Conservation (phyloP, 2,329 filamentous ascomycete species). For the Xylariaceae sp. region DNA sequence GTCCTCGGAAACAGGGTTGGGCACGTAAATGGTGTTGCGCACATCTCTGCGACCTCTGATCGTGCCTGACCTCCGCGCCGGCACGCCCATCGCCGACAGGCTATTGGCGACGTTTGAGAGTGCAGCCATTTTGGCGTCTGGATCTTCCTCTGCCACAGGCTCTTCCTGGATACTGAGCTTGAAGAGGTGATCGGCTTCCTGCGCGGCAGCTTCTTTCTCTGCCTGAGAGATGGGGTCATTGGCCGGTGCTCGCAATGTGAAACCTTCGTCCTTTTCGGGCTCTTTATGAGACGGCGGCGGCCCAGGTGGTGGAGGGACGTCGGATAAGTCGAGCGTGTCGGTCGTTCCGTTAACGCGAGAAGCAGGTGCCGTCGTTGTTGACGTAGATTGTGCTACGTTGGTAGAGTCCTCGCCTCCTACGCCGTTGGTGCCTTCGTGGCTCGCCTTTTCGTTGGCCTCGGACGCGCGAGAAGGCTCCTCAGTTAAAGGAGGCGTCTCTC, state of each 20-base stretch:
- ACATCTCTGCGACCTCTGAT: constrained; percentile 84
- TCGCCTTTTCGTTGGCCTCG: constrained; percentile 24
- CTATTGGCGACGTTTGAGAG: constrained; percentile 69
- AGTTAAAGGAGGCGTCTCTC: constrained; percentile 44
- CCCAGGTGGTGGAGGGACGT: constrained; percentile 43
- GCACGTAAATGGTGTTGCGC: constrained; percentile 81
- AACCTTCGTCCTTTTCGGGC: constrained; percentile 65
- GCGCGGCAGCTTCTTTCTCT: constrained; percentile 55
- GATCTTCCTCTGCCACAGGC: constrained; percentile 70
- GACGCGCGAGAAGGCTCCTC: constrained; percentile 21
- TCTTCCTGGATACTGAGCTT: constrained; percentile 74
- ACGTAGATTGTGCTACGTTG: too few relatives aligned
- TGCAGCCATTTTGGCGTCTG: constrained; percentile 64
- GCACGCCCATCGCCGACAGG: constrained; percentile 54
- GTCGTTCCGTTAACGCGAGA: constrained; percentile 41
- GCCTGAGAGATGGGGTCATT: constrained; percentile 65
- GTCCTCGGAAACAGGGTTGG: constrained; percentile 31
- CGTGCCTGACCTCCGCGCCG: constrained; percentile 65
- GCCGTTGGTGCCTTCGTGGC: constrained; percentile 40
- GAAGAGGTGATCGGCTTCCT: constrained; percentile 60
- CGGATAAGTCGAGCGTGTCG: constrained; percentile 36
- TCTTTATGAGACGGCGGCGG: constrained; percentile 40
- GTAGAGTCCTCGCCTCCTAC: constrained; percentile 29
- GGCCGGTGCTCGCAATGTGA: constrained; percentile 58
- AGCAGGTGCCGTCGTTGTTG: constrained; percentile 19